Conservation (phyloP, 2,329 filamentous ascomycete species). For the Colletotrichum truncatum region DNA sequence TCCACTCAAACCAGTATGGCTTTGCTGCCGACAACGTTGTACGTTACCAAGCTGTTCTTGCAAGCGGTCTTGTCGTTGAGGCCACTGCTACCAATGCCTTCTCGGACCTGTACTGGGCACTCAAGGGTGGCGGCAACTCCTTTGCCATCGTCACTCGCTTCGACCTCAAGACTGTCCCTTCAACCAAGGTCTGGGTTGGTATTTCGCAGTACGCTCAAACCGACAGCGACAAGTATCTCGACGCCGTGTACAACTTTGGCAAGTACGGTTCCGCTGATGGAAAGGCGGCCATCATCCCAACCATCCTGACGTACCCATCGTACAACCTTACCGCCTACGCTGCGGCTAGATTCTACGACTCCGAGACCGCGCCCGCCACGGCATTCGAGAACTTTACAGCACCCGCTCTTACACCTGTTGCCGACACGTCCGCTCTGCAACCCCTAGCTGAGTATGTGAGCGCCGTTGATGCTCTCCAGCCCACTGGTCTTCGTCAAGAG, state of each 20-base stretch:
- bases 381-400: constrained; percentile 32
- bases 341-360: constrained; percentile 30
- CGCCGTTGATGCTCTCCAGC: constrained; percentile 28
- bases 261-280: constrained; percentile 23
- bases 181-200: constrained; percentile 21
- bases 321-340: constrained; percentile 28
- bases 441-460: constrained; percentile 25
- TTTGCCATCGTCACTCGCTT: constrained; percentile 47
- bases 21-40: constrained; percentile 39
- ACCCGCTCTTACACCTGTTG: constrained; percentile 23
- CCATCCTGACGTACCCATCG: constrained; percentile 28
- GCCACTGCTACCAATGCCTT: constrained; percentile 43
- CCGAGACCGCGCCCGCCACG: constrained; percentile 3
- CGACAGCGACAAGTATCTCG: constrained; percentile 25
- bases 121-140: constrained; percentile 46
- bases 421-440: constrained; percentile 22
- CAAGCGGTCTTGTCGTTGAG: constrained; percentile 47
- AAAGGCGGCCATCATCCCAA: constrained; percentile 32
- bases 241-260: constrained; percentile 33
- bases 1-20: constrained; percentile 39
- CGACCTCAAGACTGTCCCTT: constrained; percentile 34
- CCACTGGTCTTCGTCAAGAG: constrained; percentile 30
- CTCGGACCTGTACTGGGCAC: constrained; percentile 44
- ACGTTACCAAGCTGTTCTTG: constrained; percentile 53
- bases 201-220: constrained; percentile 21